A percentile compares a stretch with the other conserved stretches of the same genome.
These are phyloP conservation scores for Monosporascus sp. DNA, from an alignment of 2,329 filamentous ascomycete species.

Conservation along the genomic window DNA sequence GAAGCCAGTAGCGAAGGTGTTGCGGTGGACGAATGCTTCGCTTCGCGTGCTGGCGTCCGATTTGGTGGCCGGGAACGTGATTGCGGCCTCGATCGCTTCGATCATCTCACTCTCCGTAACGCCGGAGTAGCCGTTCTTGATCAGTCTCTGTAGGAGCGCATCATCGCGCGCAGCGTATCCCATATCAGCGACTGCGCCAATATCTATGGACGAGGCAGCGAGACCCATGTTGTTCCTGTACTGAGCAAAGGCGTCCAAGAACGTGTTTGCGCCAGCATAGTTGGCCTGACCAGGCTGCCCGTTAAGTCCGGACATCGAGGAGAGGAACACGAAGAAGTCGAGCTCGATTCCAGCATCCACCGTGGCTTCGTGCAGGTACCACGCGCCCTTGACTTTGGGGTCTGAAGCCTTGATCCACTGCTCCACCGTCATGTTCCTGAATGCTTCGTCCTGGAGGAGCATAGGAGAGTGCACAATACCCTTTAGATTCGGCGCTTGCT, in stretches of 20 bases:
- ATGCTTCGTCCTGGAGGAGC: slow-evolving; percentile 11
- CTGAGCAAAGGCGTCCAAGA: slow-evolving; percentile 24
- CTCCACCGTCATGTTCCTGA: slow-evolving; percentile 13
- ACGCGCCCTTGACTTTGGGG: slow-evolving; percentile 25
- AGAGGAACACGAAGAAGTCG: slow-evolving; percentile 21
- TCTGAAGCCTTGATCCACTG: slow-evolving; percentile 15
- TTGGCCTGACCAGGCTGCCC: slow-evolving; percentile 22
- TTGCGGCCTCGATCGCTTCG: too few relatives aligned
- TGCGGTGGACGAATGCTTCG: not conserved
- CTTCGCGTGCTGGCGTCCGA: too few relatives aligned
- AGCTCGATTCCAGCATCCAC: slow-evolving; percentile 4
- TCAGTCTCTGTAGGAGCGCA: too few relatives aligned
- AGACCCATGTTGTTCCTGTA: slow-evolving; percentile 22
- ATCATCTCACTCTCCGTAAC: too few relatives aligned
- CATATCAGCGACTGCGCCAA: slow-evolving; percentile 22
- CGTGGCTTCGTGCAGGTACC: slow-evolving; percentile 20
- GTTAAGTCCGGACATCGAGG: slow-evolving; percentile 17
- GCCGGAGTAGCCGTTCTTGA: too few relatives aligned
- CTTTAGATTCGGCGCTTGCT: slow-evolving; percentile 7
- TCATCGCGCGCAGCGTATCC: slow-evolving; percentile 3
- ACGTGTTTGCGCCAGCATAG: slow-evolving; percentile 30
- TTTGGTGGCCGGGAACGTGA: too few relatives aligned
- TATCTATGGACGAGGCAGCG: slow-evolving; percentile 26
- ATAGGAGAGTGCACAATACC: slow-evolving; percentile 30
- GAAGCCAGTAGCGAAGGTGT: not conserved